These are phyloP conservation scores for Anastatica hierochuntica DNA, from an alignment of 345 rosid species.

Conservation along the genomic window DNA sequence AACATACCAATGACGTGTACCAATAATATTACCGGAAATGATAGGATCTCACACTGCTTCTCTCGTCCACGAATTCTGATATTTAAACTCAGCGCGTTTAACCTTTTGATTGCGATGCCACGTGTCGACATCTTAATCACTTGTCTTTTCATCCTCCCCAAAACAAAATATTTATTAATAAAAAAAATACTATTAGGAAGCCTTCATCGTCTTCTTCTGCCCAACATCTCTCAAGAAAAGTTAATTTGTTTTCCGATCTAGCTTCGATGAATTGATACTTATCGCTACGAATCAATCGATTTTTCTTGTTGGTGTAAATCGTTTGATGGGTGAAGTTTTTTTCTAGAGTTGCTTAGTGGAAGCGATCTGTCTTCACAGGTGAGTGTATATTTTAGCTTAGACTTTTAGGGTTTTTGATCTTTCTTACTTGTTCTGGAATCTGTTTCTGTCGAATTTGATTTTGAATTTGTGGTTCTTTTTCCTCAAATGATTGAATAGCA, in stretches of 20 bases:
- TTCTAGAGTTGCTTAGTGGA: conserved; percentile 15
- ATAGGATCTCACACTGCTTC: conserved; percentile 54
- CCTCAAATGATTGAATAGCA: neutral
- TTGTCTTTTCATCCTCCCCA: neutral
- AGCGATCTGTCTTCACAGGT: conserved; percentile 27
- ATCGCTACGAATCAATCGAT: neutral
- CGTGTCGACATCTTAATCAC: conserved; percentile 38
- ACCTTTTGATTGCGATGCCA: conserved; percentile 37
- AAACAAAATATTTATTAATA: too few species aligned
- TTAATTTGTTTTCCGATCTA: conserved; percentile 22
- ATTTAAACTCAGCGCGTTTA: conserved; percentile 26
- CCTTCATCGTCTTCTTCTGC: conserved; percentile 15
- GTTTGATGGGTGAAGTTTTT: conserved; percentile 18
- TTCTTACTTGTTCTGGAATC: conserved; percentile 14
- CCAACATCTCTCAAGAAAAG: conserved; percentile 18
- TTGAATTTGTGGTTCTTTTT: neutral
- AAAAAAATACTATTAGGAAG: too few species aligned
- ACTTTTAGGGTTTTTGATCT: conserved; percentile 15
- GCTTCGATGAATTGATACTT: neutral
- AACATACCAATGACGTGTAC: conserved; percentile 42
- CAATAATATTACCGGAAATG: conserved; percentile 48
- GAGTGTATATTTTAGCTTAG: conserved; percentile 20
- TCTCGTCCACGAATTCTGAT: conserved; percentile 90
- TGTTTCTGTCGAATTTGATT: too few species aligned
- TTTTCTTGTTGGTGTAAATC: neutral